These are phyloP conservation scores for Pleurotus citrinopileatus DNA, from an alignment of 768 basidiomycete genomes.

Conservation along the genomic window DNA sequence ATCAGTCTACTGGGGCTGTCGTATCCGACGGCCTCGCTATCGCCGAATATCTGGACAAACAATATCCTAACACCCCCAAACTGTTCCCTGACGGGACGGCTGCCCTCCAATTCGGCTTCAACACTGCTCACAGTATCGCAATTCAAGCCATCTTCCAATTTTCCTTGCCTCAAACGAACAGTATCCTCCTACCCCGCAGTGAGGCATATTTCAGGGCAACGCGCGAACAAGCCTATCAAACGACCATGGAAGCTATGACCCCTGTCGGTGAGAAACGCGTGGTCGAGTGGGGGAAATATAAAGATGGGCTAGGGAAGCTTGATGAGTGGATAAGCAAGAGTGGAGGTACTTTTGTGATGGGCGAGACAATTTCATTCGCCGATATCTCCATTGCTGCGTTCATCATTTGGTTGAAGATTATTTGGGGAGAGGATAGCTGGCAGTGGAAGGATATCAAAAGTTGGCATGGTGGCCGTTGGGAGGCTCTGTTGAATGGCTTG, in stretches of 20 bases:
- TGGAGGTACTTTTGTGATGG: constrained; percentile 6
- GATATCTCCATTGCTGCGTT: constrained; percentile 1
- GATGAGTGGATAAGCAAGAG: constrained; percentile 9
- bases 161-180: background rate
- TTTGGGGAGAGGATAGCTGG: constrained; percentile 6
- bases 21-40: constrained; percentile 36
- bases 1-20: constrained; percentile 30
- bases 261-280: constrained; percentile 1
- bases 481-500: background rate
- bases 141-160: background rate
- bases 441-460: constrained; percentile 8
- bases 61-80: constrained; percentile 31
- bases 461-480: constrained; percentile 9
- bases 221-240: background rate
- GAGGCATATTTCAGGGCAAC: constrained; percentile 7
- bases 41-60: constrained; percentile 38
- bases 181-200: background rate
- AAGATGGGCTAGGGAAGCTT: background rate
- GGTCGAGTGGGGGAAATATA: constrained; percentile 3
- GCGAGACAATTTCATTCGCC: constrained; percentile 5
- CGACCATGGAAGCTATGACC: background rate
- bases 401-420: constrained; percentile 2
- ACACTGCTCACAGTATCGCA: background rate
- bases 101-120: constrained; percentile 2
- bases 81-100: constrained; percentile 4